phyloP scores from a whole-genome alignment of 306 rosid genomes.

The Datisca glomerata region DNA sequence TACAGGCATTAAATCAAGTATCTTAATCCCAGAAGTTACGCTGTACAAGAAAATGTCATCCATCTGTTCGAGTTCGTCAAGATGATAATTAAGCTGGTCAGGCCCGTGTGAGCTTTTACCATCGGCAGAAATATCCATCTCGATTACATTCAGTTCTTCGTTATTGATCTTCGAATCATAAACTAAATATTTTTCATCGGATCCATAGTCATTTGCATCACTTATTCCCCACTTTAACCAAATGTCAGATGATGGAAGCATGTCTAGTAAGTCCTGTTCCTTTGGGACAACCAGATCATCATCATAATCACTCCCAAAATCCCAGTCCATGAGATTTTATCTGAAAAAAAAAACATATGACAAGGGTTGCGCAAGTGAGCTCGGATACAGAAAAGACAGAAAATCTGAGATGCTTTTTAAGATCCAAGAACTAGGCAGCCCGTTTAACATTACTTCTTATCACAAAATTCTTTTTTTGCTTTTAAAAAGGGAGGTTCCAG shows the following conservation, averaged over 20 bases:
- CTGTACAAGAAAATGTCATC: conserved; percentile 76
- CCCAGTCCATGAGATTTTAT: conserved; percentile 47
- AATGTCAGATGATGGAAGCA: conserved; percentile 46
- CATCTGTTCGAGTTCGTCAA: conserved; percentile 35
- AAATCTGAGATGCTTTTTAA: no score
- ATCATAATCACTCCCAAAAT: conserved; percentile 27
- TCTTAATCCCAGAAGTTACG: conserved; percentile 60
- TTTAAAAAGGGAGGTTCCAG: no score
- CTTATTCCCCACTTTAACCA: conserved; percentile 62
- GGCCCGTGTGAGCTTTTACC: conserved; percentile 24
- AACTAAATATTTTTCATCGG: conserved; percentile 16
- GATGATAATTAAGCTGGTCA: conserved; percentile 32
- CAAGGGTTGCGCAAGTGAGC: no score
- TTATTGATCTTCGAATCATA: conserved; percentile 21
- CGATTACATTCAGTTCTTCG: conserved; percentile 24
- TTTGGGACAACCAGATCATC: conserved; percentile 43
- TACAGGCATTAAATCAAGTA: conserved; percentile 45
- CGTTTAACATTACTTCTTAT: no score
- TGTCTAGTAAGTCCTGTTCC: conserved; percentile 32
- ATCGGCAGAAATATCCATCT: no score
- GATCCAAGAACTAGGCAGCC: no score
- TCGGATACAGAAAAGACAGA: no score
- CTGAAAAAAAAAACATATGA: conserved; percentile 22
- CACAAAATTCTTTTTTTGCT: no score
- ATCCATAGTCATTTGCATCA: conserved; percentile 20